Evolutionary conservation across 441 rosid species (phyloP), one percentile per base, ranked within the genome.

Genomic region (Adansonia grandidieri): DNA sequence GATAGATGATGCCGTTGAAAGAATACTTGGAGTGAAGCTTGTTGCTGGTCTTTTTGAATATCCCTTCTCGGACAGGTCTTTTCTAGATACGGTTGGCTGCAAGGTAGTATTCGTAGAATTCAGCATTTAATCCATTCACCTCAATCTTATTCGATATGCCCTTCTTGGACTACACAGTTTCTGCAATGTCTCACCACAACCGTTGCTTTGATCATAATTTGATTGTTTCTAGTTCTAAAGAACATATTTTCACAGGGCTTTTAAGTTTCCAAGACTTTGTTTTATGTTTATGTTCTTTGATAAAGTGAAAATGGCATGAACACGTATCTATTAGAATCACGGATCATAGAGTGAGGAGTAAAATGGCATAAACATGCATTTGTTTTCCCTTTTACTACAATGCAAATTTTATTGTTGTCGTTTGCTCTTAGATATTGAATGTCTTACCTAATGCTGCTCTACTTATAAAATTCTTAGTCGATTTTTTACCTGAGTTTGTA

Each of bases 11-110:
- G 96, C 98, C 48, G 98, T 95, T 80, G 93, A 89, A 76, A 85
- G 97, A 80, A 93, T 95, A 84, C 86, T 95, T 40, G 89, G 99
- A 84, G 98, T 95, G 82, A 93, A 92, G 81, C 91, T 92, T 79
- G 85, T 89, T 5, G 85, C 97, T 70, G 97, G 97, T 81, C 89
- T 95, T 76, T 95, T 95, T 11, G 95, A 91, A 83, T 65, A 89
- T 75, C 98, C 98, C 77, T 86, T 90, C 79, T 77, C 93, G 3
- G 94, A 95, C 77, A 84, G 92, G 81, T 87, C 95, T 73, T 87
- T 93, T 82, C 85, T 93, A 22, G 84, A 77, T 51, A 68, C 66
- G 40, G 97, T 92, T 80, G 98, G 99, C 76, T 93, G 97, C 89
- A 85, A 89, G 95, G 97, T 92, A 82, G 71, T 60, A 37, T 68